Evolutionary conservation across 768 basidiomycete species (phyloP), one percentile per base, ranked within the genome.

Genomic region (Rhodotorula diobovata): DNA sequence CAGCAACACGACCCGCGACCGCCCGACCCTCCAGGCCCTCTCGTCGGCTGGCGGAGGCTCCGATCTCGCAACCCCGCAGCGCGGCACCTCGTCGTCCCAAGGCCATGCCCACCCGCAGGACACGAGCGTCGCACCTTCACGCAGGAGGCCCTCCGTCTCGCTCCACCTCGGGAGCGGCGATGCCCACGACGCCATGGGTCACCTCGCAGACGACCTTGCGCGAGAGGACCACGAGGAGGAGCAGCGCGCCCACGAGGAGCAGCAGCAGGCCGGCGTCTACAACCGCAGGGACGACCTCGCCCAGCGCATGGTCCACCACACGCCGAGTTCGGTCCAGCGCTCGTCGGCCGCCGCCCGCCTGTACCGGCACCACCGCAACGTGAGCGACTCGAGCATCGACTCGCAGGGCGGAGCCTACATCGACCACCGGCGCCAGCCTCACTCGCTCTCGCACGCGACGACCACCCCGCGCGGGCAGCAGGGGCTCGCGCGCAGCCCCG

Each of bases 301-400:
- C 30, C 30, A 25, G 14, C 41, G 41, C 41, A 43, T 43, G 16
- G 14, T 30, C 37, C 37, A 61, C 60, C 43, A n/a, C 51, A 61
- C 37, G 41, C 43, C 67, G 43, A 20, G 14, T 48, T 15, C 21
- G 67, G 46, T 45, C 43, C 51, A 57, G 59, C 63, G 67, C 25
- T 71, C 70, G 21, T 61, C 73, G 1, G 70, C 70, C 20, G 73
- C 73, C 12, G 73, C 74, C 16, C 58, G 70, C 48, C 65, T 77
- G 51, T 77, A 77, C 67, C 67, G 75, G 5, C 77, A 77, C 53
- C 73, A 77, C 51, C 70, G 77, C 54, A 78, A 77, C 56, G 32
- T 78, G 58, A 73, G 71, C 62, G 76, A 77, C 57, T 77, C 78
- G 66, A 75, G 73, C 54, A 70, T 78, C 66, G 76, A 78, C 69